Base-by-base conservation (phyloP, 2,329 filamentous ascomycete species). In the Sporothrix curviconia region DNA sequence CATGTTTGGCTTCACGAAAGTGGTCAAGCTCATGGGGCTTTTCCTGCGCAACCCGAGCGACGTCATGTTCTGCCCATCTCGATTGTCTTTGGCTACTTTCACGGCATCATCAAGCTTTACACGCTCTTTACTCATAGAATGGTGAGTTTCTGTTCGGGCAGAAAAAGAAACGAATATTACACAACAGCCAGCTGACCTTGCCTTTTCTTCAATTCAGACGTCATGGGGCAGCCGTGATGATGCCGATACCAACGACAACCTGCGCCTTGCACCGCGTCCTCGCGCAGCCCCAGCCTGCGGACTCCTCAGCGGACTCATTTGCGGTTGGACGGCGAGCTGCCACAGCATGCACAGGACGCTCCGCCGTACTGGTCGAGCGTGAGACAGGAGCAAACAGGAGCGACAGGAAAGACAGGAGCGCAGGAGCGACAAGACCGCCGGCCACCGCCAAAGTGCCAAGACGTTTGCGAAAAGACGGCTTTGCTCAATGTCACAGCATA, bases 221-320 rank as follows among this genome's bases (percentile, higher is more conserved):
- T 92, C 91, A 54, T 96, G 92, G 92, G 92, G 92, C 68, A 96
- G 90, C 74, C 87, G 92, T 72, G 89, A 90, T 66, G 92, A 94
- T 66, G 92, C 90, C 68, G 92, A 96, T 72, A 81, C 87, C 64
- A 88, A 95, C 72, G 87, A 95, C 71, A 60, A 64, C 39, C 47
- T 62, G 9, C 64, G 64, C 15, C 43, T 65, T 30, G 57, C 59
- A 3, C 58, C 54, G 1, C 57, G 59, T 12, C 59, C 62, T 4
- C 54, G 5, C 57, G 62, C 55, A 60, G 58, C 36, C 54, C 59
- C 17, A 60, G 56, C 28, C 68, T 79, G 64, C 75, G 73, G 40
- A 72, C 73, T 15, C 78, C 78, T 42, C 70, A 71, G 5, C 75
- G 73, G 40, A 72, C 73, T 15, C 78, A 78, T 42, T 70, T 71